phyloP scores from a whole-genome alignment of 305 asterid species.

The Nicotiana rustica region DNA sequence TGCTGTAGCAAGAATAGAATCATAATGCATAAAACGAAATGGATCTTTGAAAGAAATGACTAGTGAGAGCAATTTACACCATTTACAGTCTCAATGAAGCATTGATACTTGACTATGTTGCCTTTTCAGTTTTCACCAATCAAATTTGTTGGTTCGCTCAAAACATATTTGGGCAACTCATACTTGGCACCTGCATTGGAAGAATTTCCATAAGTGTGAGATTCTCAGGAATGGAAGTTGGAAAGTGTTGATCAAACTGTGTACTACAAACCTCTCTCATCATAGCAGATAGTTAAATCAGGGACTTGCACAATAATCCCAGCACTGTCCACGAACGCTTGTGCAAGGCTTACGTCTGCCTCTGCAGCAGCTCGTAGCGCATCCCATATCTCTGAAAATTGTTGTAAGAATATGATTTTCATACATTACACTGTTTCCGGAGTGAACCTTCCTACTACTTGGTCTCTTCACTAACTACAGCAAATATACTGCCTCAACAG shows the following conservation, averaged over 20 bases:
- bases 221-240: slow-evolving; percentile 11
- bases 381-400: slow-evolving; percentile 76
- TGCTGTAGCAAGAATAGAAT: slow-evolving; percentile 6
- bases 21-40: slow-evolving; percentile 30
- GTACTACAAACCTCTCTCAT: slow-evolving; percentile 63
- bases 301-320: slow-evolving; percentile 70
- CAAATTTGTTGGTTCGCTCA: slow-evolving; percentile 89
- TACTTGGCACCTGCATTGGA: slow-evolving; percentile 77
- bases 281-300: slow-evolving; percentile 84
- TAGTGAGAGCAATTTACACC: slow-evolving; percentile 33
- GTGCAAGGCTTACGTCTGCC: slow-evolving; percentile 63
- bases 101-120: slow-evolving; percentile 7
- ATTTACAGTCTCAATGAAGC: slow-evolving; percentile 34
- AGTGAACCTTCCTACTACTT: slow-evolving; percentile 2
- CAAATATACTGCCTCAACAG: not conserved
- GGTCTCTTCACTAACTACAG: not conserved
- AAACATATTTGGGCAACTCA: slow-evolving; percentile 79
- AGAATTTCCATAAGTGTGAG: not conserved
- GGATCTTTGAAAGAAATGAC: slow-evolving; percentile 18
- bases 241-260: not conserved
- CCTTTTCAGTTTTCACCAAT: slow-evolving; percentile 57
- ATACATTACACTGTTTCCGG: not conserved
- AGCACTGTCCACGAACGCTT: slow-evolving; percentile 67
- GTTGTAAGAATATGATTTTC: not conserved
- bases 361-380: slow-evolving; percentile 89